Evolutionary conservation across 495 filamentous ascomycete genomes (phyloP), one percentile per base, ranked within the genome.

Genomic region (Daldinia vernicosa): DNA sequence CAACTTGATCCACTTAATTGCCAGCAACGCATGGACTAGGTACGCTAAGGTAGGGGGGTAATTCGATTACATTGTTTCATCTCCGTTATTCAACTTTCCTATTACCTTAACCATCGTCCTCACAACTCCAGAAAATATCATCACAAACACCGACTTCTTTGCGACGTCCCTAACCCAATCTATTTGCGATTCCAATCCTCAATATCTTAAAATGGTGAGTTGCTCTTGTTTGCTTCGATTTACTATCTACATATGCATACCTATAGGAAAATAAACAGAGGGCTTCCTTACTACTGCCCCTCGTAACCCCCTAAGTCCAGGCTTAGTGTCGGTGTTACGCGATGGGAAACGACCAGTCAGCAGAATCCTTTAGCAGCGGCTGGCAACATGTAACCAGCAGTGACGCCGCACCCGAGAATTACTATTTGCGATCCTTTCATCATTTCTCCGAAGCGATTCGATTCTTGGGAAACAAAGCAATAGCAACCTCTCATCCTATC

Each of bases 1-100:
- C 74, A 69, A 77, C 47, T 24, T 62, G 65, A 72, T 69, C 73
- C 61, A 71, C 43, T 60, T 24, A n/a, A 55, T 51, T 69, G 65
- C 59, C 60, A 71, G 69, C 56, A 47, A 47, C 55, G 63, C 66
- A 67, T 72, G 43, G 59, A 70, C 60, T n/a, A n/a, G n/a, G n/a
- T n/a, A 26, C 70, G 60, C 70, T 73, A 69, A 56, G 27, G 53
- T 56, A 56, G 63, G 51, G 65, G 70, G 65, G 59, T 50, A 72
- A 68, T 43, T 64, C 65, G 65, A 69, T 72, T 72, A 58, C 45
- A 65, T 59, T 67, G 71, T 76, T 75, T 69, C 74, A 73, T 57
- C 64, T 76, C 51, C 40, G 63, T 67, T 61, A 59, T 62, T 30
- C 57, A 64, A 60, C 71, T 70, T 70, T 62, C 59, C 59, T 47